These are phyloP conservation scores for Dictyostelium brefeldianum DNA, from an alignment of 78 protist genomes.

Conservation along the genomic window DNA sequence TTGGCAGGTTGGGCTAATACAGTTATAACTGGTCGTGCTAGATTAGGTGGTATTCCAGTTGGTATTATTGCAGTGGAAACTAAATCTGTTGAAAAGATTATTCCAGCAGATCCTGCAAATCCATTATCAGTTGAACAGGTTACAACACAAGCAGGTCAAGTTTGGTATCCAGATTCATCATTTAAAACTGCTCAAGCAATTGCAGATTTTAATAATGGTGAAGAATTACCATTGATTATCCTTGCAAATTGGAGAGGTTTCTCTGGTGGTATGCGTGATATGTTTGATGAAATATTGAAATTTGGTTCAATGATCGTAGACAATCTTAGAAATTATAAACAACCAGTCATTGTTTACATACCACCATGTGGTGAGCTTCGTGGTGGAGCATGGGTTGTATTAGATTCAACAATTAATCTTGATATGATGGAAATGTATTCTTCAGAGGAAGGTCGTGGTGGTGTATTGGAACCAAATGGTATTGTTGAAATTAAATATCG, in stretches of 20 bases:
- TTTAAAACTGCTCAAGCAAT: constrained; percentile 98
- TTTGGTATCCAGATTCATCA: constrained; percentile 98
- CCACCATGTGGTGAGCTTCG: constrained; percentile 97
- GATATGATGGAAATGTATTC: constrained; percentile 97
- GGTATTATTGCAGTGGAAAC: constrained; percentile 98
- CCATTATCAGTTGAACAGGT: constrained; percentile 84
- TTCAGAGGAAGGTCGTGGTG: constrained; percentile 92
- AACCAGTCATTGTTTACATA: constrained; percentile 96
- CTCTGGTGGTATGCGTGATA: constrained; percentile 98
- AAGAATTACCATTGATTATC: constrained; percentile 94
- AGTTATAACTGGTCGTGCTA: constrained; percentile 97
- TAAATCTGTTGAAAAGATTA: constrained; percentile 87
- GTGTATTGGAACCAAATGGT: constrained; percentile 97
- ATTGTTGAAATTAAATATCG: constrained; percentile 92
- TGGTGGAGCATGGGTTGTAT: constrained; percentile 99
- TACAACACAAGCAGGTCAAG: constrained; percentile 95
- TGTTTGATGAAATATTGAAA: constrained; percentile 98
- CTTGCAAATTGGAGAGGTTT: constrained; percentile 98
- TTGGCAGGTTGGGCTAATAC: constrained; percentile 97
- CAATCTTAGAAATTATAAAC: constrained; percentile 90
- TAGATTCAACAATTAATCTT: constrained; percentile 96
- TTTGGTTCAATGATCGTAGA: constrained; percentile 98
- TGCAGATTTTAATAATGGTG: constrained; percentile 94
- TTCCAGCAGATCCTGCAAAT: constrained; percentile 98
- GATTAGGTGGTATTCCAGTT: constrained; percentile 97